phyloP scores from a whole-genome alignment of 139 green algal species.

The Astrephomene gubernaculifera region DNA sequence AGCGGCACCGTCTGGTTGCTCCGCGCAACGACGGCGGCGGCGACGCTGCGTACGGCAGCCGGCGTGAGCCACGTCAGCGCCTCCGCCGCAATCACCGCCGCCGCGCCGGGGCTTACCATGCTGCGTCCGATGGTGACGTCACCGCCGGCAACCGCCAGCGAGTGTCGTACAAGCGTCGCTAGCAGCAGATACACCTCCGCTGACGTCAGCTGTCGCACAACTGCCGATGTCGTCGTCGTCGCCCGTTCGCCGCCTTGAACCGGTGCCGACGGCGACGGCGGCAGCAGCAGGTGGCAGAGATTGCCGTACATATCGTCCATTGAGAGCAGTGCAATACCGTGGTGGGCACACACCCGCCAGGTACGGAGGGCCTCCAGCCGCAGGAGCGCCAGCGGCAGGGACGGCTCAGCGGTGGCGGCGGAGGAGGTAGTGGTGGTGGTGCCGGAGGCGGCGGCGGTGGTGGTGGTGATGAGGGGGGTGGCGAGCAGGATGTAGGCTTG shows the following conservation, averaged over 20 bases:
- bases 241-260: too few species aligned
- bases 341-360: conserved; percentile 63
- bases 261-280: conserved; percentile 4
- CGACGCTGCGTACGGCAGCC: conserved; percentile 3
- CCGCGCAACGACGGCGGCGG: conserved; percentile 13
- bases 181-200: conserved; percentile 51
- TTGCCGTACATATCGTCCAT: conserved; percentile 64
- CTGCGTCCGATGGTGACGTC: conserved; percentile 38
- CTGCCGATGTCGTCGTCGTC: background rate
- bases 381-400: conserved; percentile 18
- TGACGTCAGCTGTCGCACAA: conserved; percentile 30
- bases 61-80: conserved; percentile 38
- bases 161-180: conserved; percentile 54
- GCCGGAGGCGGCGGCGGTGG: background rate
- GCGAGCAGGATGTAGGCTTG: conserved; percentile 44
- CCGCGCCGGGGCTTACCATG: conserved; percentile 46
- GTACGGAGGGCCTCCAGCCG: conserved; percentile 62
- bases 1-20: conserved; percentile 14
- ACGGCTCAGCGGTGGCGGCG: background rate
- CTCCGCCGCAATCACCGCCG: conserved; percentile 41
- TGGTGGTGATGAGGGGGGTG: background rate
- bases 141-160: conserved; percentile 12
- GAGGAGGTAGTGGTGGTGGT: background rate
- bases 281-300: conserved; percentile 36
- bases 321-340: conserved; percentile 49